Percentiles rank a stretch among this genome's conserved stretches.
These are phyloP conservation scores for Neonectria sp. DNA, from an alignment of 2,329 filamentous ascomycete species.

Conservation along the genomic window DNA sequence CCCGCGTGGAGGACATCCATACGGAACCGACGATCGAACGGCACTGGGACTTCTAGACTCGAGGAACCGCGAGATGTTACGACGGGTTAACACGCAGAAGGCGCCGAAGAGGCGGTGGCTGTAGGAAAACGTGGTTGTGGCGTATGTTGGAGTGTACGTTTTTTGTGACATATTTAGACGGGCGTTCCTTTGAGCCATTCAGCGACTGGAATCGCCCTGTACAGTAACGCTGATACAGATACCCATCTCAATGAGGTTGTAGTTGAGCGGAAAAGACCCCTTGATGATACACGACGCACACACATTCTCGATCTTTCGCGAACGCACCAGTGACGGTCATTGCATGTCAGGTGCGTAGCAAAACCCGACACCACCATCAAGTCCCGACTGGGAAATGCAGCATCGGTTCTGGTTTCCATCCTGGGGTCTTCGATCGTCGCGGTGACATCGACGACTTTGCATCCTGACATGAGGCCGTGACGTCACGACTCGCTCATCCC, in stretches of 20 bases:
- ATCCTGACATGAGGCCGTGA: slow-evolving; percentile 7
- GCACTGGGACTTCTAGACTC: slow-evolving; percentile 67
- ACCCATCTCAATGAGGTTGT: slow-evolving; percentile 48
- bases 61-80: slow-evolving; percentile 68
- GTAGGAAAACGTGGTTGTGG: slow-evolving; percentile 14
- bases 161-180: slow-evolving; percentile 26
- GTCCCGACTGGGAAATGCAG: slow-evolving; percentile 5
- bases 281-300: slow-evolving; percentile 33
- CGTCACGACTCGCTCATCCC: slow-evolving; percentile 19
- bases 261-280: slow-evolving; percentile 40
- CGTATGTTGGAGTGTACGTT: slow-evolving; percentile 26
- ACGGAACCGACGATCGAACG: slow-evolving; percentile 53
- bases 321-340: background rate
- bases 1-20: slow-evolving; percentile 57
- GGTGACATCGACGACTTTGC: slow-evolving; percentile 4
- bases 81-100: slow-evolving; percentile 67
- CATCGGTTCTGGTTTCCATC: slow-evolving; percentile 1
- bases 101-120: slow-evolving; percentile 55
- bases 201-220: slow-evolving; percentile 28
- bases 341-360: slow-evolving; percentile 5
- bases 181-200: slow-evolving; percentile 30
- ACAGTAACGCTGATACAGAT: slow-evolving; percentile 40
- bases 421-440: slow-evolving; percentile 12
- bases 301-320: slow-evolving; percentile 7
- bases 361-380: slow-evolving; percentile 5